These are phyloP conservation scores for Mucor plumbeus DNA, from an alignment of 371 early-diverging fungal genomes.

Conservation along the genomic window DNA sequence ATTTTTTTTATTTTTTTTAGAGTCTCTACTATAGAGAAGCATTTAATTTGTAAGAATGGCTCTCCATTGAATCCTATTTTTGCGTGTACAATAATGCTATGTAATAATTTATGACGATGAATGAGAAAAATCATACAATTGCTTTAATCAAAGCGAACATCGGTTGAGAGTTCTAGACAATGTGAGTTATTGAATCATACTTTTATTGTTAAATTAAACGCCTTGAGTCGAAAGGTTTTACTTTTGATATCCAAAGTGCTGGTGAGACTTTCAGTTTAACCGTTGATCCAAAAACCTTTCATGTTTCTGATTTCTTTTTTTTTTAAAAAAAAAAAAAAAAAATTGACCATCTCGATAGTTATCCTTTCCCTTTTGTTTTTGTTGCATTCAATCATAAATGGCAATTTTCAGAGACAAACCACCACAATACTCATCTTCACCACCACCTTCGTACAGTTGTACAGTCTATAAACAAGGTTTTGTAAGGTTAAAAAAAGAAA, in stretches of 20 bases:
- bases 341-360: neutral
- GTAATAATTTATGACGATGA: too few species aligned
- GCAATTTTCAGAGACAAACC: neutral
- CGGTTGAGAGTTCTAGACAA: too few species aligned
- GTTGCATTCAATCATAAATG: neutral
- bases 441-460: slow-evolving; percentile 37
- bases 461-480: slow-evolving; percentile 45
- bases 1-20: too few species aligned
- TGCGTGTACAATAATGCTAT: too few species aligned
- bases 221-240: neutral
- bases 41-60: too few species aligned
- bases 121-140: too few species aligned
- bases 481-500: slow-evolving; percentile 39
- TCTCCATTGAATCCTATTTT: too few species aligned
- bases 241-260: neutral
- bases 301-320: neutral
- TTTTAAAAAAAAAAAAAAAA: neutral
- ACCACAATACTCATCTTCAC: slow-evolving; percentile 1
- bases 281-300: neutral
- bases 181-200: too few species aligned
- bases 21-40: too few species aligned
- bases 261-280: neutral
- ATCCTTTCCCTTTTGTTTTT: neutral
- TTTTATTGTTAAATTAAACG: neutral
- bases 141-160: too few species aligned